phyloP scores from a whole-genome alignment of 176 grass and related monocot species.

The Hordeum marinum region DNA sequence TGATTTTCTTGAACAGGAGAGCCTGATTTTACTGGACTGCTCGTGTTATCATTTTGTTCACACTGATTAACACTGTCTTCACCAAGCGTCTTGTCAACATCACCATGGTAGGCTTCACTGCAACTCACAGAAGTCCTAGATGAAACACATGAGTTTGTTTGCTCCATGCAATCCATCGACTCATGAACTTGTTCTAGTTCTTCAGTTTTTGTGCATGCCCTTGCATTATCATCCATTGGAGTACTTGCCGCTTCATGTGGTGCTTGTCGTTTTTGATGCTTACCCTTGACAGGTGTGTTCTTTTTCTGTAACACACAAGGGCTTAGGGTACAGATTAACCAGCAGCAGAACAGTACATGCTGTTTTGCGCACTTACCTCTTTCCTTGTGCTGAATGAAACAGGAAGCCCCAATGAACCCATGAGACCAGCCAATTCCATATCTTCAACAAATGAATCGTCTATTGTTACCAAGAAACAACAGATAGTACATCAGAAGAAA shows the following conservation, averaged over 20 bases:
- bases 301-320: constrained; percentile 45
- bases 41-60: too few species aligned
- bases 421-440: constrained; percentile 68
- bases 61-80: too few species aligned
- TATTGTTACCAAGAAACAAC: constrained; percentile 23
- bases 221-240: constrained; percentile 20
- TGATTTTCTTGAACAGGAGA: too few species aligned
- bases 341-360: neutral
- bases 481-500: constrained; percentile 25
- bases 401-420: constrained; percentile 92
- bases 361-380: constrained; percentile 38
- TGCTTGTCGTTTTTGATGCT: constrained; percentile 42
- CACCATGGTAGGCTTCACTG: too few species aligned
- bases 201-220: constrained; percentile 20
- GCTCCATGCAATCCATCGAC: constrained; percentile 18
- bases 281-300: constrained; percentile 25
- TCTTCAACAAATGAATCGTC: constrained; percentile 42
- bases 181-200: constrained; percentile 4
- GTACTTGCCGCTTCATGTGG: constrained; percentile 27
- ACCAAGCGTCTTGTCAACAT: too few species aligned
- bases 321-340: constrained; percentile 13
- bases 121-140: too few species aligned
- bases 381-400: constrained; percentile 80
- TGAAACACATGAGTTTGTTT: constrained; percentile 15
- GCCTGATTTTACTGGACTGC: too few species aligned